These are phyloP conservation scores for Boletus coccyginus DNA, from an alignment of 768 basidiomycete species.

Conservation along the genomic window DNA sequence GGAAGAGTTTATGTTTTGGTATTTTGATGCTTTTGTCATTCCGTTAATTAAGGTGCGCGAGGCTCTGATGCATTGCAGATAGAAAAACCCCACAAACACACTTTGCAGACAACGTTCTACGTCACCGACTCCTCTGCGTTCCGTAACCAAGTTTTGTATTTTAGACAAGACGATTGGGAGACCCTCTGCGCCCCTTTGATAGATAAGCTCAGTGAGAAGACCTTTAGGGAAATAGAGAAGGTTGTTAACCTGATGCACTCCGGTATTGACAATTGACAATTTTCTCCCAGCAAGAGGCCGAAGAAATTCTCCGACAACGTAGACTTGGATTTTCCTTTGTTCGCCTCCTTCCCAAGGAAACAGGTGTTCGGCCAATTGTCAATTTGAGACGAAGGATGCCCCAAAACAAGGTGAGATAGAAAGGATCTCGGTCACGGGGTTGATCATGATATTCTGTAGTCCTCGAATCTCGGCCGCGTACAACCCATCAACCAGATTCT, in stretches of 20 bases:
- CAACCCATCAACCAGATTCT: constrained; percentile 88
- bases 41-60: constrained; percentile 69
- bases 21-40: constrained; percentile 82
- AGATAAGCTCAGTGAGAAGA: constrained; percentile 63
- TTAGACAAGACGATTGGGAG: constrained; percentile 95
- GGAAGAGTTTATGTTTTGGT: constrained; percentile 93
- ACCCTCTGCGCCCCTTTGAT: constrained; percentile 78
- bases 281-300: constrained; percentile 53
- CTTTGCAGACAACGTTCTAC: constrained; percentile 82
- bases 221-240: constrained; percentile 67
- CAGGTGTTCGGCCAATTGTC: constrained; percentile 91
- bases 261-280: neutral
- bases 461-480: constrained; percentile 27
- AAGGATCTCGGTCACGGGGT: neutral
- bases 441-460: constrained; percentile 23
- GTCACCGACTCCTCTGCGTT: constrained; percentile 89
- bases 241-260: constrained; percentile 36
- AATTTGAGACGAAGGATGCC: constrained; percentile 67
- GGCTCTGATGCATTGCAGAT: neutral
- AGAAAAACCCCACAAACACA: neutral
- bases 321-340: constrained; percentile 82
- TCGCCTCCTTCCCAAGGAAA: constrained; percentile 90
- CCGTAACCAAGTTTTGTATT: constrained; percentile 82
- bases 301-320: constrained; percentile 66
- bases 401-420: constrained; percentile 32